Evolutionary conservation across 257 asterid genomes (phyloP).

Genomic region (Leptodermis oblonga): DNA sequence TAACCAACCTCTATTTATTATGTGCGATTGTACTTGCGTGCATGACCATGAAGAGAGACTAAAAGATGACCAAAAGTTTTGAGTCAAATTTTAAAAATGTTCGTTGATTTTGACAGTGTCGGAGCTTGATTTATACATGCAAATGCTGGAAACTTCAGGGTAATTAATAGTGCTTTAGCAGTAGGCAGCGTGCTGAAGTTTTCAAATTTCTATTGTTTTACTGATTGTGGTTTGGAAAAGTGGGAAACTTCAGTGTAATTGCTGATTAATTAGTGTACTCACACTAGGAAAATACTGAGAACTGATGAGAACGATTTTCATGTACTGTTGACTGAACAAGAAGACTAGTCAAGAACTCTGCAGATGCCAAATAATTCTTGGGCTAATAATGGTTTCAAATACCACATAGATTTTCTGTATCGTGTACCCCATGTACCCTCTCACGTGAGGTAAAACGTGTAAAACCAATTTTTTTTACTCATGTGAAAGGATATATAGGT

Average conservation of each 20-base stretch:
- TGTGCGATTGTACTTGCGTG: background rate
- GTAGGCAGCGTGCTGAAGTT: background rate
- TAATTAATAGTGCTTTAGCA: background rate
- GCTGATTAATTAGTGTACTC: background rate
- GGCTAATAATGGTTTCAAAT: background rate
- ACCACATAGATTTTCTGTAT: too few species aligned
- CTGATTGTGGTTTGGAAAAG: background rate
- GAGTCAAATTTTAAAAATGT: background rate
- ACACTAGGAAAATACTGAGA: constrained; percentile 12
- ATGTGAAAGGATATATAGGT: too few species aligned
- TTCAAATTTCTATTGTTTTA: background rate
- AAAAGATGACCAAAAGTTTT: background rate
- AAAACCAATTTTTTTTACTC: too few species aligned
- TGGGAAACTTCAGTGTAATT: constrained; percentile 11
- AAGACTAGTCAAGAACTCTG: constrained; percentile 1
- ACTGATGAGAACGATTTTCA: background rate
- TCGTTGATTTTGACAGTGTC: background rate
- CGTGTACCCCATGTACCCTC: too few species aligned
- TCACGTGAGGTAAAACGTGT: too few species aligned
- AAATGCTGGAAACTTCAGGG: constrained; percentile 14
- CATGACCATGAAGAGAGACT: too few species aligned
- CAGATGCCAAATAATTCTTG: background rate
- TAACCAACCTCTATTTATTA: background rate
- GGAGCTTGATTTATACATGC: background rate
- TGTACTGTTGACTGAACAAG: background rate